These are phyloP conservation scores for Tarenaya hassleriana DNA, from an alignment of 345 rosid genomes.

Conservation along the genomic window DNA sequence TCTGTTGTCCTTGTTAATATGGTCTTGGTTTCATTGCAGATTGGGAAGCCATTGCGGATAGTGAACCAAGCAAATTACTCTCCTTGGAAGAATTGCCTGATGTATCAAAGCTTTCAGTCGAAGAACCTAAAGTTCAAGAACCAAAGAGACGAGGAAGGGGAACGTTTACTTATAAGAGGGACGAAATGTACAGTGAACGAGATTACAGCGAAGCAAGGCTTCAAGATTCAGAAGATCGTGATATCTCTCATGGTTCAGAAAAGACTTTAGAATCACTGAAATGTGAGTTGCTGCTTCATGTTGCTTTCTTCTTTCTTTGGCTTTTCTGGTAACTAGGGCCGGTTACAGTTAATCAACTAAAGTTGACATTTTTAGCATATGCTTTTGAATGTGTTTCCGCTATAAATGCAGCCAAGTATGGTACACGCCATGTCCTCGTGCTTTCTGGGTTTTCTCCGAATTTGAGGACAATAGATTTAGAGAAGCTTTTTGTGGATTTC, in stretches of 20 bases:
- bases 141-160: slow-evolving; percentile 92
- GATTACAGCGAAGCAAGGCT: slow-evolving; percentile 20
- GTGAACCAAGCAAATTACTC: slow-evolving; percentile 49
- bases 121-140: slow-evolving; percentile 42
- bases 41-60: slow-evolving; percentile 88
- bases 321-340: too few species aligned
- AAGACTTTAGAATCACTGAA: slow-evolving; percentile 32
- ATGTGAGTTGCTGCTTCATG: slow-evolving; percentile 33
- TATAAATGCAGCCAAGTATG: slow-evolving; percentile 60
- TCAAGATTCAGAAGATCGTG: slow-evolving; percentile 43
- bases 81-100: slow-evolving; percentile 46
- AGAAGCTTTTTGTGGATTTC: slow-evolving; percentile 59
- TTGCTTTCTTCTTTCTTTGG: not conserved
- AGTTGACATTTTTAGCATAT: not conserved
- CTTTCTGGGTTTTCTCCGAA: slow-evolving; percentile 68
- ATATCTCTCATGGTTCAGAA: slow-evolving; percentile 28
- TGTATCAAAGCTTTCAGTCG: slow-evolving; percentile 52
- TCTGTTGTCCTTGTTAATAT: not conserved
- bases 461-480: slow-evolving; percentile 72
- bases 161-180: slow-evolving; percentile 58
- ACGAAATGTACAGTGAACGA: slow-evolving; percentile 54
- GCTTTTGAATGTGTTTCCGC: not conserved
- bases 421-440: slow-evolving; percentile 78
- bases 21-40: slow-evolving; percentile 34
- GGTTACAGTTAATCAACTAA: not conserved